phyloP scores from a whole-genome alignment of 2,329 filamentous ascomycete genomes.

The Pyrenochaeta sp. region DNA sequence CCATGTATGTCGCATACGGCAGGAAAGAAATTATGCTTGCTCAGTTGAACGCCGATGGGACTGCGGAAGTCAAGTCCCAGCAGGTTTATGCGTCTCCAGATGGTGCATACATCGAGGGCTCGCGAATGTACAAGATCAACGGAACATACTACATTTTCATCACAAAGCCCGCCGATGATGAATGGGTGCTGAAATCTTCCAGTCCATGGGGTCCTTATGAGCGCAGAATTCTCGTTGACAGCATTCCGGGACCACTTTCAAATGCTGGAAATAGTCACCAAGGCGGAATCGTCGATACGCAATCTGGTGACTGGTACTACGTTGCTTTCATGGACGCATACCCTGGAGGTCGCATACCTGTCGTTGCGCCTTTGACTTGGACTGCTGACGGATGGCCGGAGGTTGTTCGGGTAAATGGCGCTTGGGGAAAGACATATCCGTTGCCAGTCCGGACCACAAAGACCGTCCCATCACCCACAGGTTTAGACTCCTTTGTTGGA shows the following conservation, averaged over 20 bases:
- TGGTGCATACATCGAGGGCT: conserved; percentile 58
- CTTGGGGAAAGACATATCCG: conserved; percentile 59
- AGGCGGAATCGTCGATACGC: conserved; percentile 64
- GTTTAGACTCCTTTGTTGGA: conserved; percentile 59
- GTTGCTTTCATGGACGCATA: conserved; percentile 66
- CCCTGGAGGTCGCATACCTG: conserved; percentile 65
- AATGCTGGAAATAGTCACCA: conserved; percentile 62
- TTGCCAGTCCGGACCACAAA: conserved; percentile 43
- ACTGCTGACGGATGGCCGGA: conserved; percentile 61
- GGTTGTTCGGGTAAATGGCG: conserved; percentile 54
- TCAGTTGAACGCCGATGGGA: conserved; percentile 60
- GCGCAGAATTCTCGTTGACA: conserved; percentile 54
- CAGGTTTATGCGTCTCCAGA: conserved; percentile 54
- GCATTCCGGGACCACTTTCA: conserved; percentile 54
- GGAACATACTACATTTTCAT: conserved; percentile 65
- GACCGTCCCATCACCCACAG: conserved; percentile 42
- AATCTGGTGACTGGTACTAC: conserved; percentile 65
- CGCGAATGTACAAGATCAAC: conserved; percentile 66
- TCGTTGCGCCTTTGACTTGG: conserved; percentile 65
- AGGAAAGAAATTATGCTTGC: conserved; percentile 60
- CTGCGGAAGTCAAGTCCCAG: conserved; percentile 56
- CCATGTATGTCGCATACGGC: conserved; percentile 67
- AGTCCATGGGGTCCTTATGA: conserved; percentile 64
- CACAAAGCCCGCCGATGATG: conserved; percentile 56
- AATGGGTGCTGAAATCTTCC: conserved; percentile 61